These are phyloP conservation scores for Amylocarpus encephaloides DNA, from an alignment of 2,329 filamentous ascomycete species.

Conservation along the genomic window DNA sequence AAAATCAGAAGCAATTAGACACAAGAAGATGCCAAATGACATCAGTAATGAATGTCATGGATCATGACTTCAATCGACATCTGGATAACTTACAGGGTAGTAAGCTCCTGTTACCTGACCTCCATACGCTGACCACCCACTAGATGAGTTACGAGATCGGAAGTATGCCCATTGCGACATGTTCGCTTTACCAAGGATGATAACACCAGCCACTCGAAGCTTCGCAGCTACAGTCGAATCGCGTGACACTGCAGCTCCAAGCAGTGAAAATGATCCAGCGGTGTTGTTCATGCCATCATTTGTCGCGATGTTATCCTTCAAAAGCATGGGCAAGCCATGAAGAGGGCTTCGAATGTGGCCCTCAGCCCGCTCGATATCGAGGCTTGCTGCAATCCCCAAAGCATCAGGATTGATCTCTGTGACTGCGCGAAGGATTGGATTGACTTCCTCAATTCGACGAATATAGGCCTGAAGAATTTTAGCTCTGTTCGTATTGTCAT, in stretches of 20 bases:
- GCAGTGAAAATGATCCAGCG: conserved; percentile 22
- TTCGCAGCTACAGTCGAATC: conserved; percentile 24
- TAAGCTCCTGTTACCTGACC: conserved; percentile 59
- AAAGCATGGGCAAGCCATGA: conserved; percentile 53
- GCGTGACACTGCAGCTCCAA: conserved; percentile 19
- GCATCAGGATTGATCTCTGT: conserved; percentile 31
- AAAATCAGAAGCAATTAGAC: too few species aligned
- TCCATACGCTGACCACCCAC: conserved; percentile 59
- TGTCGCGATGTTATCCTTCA: conserved; percentile 58
- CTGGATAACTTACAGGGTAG: conserved; percentile 34
- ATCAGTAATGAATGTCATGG: too few species aligned
- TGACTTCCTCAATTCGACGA: conserved; percentile 22
- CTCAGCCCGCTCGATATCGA: conserved; percentile 27
- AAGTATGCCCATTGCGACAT: conserved; percentile 53
- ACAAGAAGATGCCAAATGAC: too few species aligned
- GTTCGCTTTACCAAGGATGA: conserved; percentile 35
- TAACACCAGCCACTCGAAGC: conserved; percentile 20
- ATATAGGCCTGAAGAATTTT: conserved; percentile 14
- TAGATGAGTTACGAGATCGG: conserved; percentile 48
- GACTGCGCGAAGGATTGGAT: conserved; percentile 19
- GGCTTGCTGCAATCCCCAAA: conserved; percentile 24
- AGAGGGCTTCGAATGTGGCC: conserved; percentile 34
- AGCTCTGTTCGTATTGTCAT: conserved; percentile 36
- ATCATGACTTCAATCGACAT: too few species aligned
- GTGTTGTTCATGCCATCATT: conserved; percentile 48